Conservation (phyloP, 2,329 filamentous ascomycete genomes). For the Trichoderma harzianum region DNA sequence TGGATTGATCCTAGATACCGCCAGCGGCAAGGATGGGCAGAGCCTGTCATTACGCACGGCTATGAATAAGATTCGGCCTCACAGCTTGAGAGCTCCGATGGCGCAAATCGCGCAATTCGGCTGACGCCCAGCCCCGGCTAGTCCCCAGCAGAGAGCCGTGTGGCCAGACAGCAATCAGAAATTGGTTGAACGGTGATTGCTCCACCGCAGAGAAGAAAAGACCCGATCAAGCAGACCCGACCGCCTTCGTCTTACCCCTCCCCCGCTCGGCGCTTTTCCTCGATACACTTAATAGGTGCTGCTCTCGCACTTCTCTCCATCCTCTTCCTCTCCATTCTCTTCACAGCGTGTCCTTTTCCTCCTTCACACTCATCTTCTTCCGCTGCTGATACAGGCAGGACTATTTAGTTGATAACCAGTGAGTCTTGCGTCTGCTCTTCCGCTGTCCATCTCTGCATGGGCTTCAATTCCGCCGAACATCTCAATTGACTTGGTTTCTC, state of each 20-base stretch:
- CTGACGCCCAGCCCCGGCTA: constrained; percentile 1
- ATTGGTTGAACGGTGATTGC: neutral
- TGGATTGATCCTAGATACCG: neutral
- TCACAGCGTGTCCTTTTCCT: constrained; percentile 6
- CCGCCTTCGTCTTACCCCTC: constrained; percentile 18
- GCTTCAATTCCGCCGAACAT: neutral
- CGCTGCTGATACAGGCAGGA: constrained; percentile 10
- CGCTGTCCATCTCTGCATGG: neutral
- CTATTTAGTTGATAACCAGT: constrained; percentile 5
- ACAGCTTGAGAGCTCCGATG: neutral
- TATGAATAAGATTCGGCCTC: constrained; percentile 10
- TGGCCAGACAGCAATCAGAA: neutral
- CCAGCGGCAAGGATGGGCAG: neutral
- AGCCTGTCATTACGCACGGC: constrained; percentile 10
- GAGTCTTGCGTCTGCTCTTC: neutral
- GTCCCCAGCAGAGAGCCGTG: neutral
- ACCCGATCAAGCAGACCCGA: constrained; percentile 5
- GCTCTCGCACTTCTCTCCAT: neutral
- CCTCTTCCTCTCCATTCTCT: constrained; percentile 4
- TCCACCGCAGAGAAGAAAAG: constrained; percentile 12
- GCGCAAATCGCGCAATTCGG: constrained; percentile 16
- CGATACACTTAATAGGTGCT: constrained; percentile 8
- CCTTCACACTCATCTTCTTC: neutral
- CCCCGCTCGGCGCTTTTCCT: constrained; percentile 16
- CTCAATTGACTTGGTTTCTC: neutral